Conservation (phyloP, 768 basidiomycete species). For the Clavulina sp. region DNA sequence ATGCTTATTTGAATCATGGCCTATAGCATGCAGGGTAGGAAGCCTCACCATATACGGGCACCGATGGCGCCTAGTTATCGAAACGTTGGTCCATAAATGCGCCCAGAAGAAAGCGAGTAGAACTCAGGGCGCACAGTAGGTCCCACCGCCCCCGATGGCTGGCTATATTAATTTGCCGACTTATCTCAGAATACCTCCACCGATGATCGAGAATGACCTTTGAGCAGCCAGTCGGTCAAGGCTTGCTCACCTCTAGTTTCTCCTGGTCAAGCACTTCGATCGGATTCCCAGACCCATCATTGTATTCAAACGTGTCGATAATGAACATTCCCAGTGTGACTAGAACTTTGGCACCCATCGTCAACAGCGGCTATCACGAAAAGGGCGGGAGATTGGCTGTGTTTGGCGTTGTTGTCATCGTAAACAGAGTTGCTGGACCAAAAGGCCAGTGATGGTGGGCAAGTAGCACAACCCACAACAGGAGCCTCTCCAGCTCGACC, state of each 20-base stretch:
- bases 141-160: slow-evolving; percentile 71
- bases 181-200: not conserved
- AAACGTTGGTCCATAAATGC: not conserved
- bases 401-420: too few relatives aligned
- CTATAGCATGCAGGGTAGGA: slow-evolving; percentile 1
- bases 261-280: slow-evolving; percentile 22
- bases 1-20: not conserved
- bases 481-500: too few relatives aligned
- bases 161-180: not conserved
- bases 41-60: slow-evolving; percentile 53
- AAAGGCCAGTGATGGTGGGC: too few relatives aligned
- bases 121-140: slow-evolving; percentile 14
- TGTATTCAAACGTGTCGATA: slow-evolving; percentile 59
- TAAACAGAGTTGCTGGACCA: too few relatives aligned
- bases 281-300: slow-evolving; percentile 36
- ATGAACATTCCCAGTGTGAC: slow-evolving; percentile 71
- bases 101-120: not conserved
- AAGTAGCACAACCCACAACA: too few relatives aligned
- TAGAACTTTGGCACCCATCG: slow-evolving; percentile 3
- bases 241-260: not conserved
- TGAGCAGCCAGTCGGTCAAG: slow-evolving; percentile 33
- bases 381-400: too few relatives aligned
- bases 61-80: slow-evolving; percentile 39
- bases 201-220: not conserved
- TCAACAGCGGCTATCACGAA: too few relatives aligned